Conservation (phyloP, 2,329 filamentous ascomycete species). For the Colletotrichum costaricense region DNA sequence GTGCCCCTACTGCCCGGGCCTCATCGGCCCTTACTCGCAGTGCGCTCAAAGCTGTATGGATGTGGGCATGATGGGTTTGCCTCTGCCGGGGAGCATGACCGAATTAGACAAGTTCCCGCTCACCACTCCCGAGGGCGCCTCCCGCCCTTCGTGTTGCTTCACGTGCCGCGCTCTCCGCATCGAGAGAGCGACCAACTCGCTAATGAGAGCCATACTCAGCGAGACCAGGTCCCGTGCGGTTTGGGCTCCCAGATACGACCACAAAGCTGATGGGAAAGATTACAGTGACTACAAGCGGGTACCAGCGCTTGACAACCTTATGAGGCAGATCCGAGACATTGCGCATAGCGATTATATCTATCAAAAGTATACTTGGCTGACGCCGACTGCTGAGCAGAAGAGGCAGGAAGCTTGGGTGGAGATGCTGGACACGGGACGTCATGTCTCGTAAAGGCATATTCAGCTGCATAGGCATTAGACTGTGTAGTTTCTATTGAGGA, state of each 20-base stretch:
- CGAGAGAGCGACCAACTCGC: not conserved
- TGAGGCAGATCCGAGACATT: not conserved
- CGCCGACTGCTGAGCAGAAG: not conserved
- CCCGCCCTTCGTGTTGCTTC: constrained; percentile 18
- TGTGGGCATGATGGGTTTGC: constrained; percentile 5
- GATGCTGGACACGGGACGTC: not conserved
- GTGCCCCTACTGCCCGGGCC: constrained; percentile 28
- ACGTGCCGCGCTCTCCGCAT: constrained; percentile 23
- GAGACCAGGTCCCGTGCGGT: not conserved
- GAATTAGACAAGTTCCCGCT: constrained; percentile 15
- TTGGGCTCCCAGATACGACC: constrained; percentile 10
- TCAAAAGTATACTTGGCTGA: not conserved
- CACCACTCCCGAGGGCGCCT: constrained; percentile 27
- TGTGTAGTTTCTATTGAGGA: too few relatives aligned
- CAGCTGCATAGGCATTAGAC: too few relatives aligned
- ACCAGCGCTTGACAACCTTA: constrained; percentile 19
- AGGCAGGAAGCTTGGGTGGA: not conserved
- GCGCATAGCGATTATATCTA: not conserved
- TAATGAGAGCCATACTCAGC: constrained; percentile 21
- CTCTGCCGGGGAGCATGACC: constrained; percentile 12
- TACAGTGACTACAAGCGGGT: constrained; percentile 9
- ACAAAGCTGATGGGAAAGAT: not conserved
- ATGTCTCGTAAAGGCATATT: not conserved
- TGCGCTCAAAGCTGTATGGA: constrained; percentile 15
- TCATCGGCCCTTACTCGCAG: constrained; percentile 16